phyloP scores from a whole-genome alignment of 192 early-diverging fungal genomes.

The Rhizophagus prolifer region DNA sequence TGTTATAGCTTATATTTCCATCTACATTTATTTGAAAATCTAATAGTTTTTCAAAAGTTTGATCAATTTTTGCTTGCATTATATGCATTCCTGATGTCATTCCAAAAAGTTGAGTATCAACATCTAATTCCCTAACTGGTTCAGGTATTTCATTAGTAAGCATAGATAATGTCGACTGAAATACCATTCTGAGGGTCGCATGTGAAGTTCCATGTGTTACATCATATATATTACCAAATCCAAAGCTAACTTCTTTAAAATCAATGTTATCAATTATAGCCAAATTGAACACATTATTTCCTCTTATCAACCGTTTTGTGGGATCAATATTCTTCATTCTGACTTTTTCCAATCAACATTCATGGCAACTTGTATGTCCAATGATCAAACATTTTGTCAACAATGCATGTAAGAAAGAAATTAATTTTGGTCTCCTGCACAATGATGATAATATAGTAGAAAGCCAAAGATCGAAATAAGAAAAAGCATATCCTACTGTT shows the following conservation, averaged over 20 bases:
- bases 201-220: background rate
- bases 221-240: slow-evolving; percentile 11
- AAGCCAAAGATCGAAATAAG: too few species aligned
- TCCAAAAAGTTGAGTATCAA: background rate
- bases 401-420: background rate
- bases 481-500: too few species aligned
- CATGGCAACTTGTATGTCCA: background rate
- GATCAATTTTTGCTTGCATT: too few species aligned
- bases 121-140: background rate
- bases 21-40: background rate
- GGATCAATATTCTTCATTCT: background rate
- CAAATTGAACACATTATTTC: background rate
- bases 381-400: background rate
- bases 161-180: background rate
- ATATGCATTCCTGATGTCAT: background rate
- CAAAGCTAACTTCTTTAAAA: background rate
- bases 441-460: background rate
- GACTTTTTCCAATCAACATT: background rate
- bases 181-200: background rate
- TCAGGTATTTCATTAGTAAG: background rate
- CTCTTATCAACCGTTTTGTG: background rate
- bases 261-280: slow-evolving; percentile 7
- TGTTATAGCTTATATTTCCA: background rate
- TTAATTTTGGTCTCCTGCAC: background rate
- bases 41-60: too few species aligned